Percentiles rank a stretch among this genome's conserved stretches.
Conservation (phyloP, 768 basidiomycete species). For the Postia placenta region DNA sequence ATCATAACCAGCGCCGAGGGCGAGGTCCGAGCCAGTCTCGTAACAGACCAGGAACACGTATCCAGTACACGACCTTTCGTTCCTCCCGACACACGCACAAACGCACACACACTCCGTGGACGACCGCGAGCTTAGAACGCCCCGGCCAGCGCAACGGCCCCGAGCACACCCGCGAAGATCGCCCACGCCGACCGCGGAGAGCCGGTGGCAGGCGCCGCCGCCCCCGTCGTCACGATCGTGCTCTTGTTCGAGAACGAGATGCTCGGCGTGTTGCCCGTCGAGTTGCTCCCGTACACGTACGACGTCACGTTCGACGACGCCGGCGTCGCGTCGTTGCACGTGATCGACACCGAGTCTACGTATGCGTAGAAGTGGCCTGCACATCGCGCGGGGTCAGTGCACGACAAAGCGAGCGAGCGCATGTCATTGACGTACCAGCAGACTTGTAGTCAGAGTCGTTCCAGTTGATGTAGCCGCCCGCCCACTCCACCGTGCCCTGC, state of each 20-base stretch:
- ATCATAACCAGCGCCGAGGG: no score
- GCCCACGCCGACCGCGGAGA: not conserved
- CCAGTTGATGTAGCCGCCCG: slow-evolving; percentile 82
- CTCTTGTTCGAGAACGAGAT: slow-evolving; percentile 56
- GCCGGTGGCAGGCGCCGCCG: not conserved
- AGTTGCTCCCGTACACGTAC: slow-evolving; percentile 58
- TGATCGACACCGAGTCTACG: slow-evolving; percentile 54
- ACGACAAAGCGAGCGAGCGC: not conserved
- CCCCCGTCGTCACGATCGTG: slow-evolving; percentile 36
- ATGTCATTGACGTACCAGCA: slow-evolving; percentile 37
- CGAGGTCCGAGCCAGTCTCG: no score
- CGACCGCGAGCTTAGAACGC: no score
- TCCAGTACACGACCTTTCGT: no score
- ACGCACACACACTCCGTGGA: no score
- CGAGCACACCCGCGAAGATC: not conserved
- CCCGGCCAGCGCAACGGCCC: no score
- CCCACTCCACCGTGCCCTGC: slow-evolving; percentile 71
- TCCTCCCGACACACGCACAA: no score
- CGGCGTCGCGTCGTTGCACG: slow-evolving; percentile 48
- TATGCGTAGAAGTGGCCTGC: slow-evolving; percentile 67
- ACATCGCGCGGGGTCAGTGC: not conserved
- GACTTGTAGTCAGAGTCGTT: slow-evolving; percentile 67
- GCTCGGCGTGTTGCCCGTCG: slow-evolving; percentile 43
- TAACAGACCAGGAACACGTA: no score
- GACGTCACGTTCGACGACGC: slow-evolving; percentile 46